Evolutionary conservation across 208 protist genomes (phyloP).

Genomic region (Trypanosoma rangeli): DNA sequence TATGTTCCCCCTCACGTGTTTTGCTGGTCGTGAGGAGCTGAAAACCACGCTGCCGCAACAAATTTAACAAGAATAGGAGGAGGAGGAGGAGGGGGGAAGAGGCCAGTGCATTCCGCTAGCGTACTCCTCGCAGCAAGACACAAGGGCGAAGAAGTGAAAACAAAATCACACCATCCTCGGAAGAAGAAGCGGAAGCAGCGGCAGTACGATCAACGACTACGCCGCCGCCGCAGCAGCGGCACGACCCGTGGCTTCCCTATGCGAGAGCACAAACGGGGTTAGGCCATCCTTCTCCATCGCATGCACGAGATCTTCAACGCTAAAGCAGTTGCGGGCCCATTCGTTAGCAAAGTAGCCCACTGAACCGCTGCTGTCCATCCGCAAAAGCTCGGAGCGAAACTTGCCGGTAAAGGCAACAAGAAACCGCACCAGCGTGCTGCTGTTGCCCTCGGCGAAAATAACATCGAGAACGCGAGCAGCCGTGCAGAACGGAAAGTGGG

Average conservation of each 20-base stretch:
- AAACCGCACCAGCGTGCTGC: slow-evolving; percentile 24
- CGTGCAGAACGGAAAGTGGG: slow-evolving; percentile 31
- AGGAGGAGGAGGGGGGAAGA: no score
- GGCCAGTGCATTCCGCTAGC: no score
- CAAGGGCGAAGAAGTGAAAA: not conserved
- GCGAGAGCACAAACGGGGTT: slow-evolving; percentile 12
- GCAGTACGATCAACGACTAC: not conserved
- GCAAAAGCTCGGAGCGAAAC: slow-evolving; percentile 6
- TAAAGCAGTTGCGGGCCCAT: slow-evolving; percentile 29
- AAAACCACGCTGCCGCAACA: not conserved
- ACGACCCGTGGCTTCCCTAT: not conserved
- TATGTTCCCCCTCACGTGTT: not conserved
- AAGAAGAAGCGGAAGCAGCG: not conserved
- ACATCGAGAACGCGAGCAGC: slow-evolving; percentile 26
- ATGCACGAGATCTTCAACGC: slow-evolving; percentile 12
- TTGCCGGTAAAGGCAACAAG: slow-evolving; percentile 21
- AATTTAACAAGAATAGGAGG: not conserved
- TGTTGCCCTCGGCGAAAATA: slow-evolving; percentile 27
- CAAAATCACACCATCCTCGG: not conserved
- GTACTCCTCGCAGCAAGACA: no score
- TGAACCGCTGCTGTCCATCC: slow-evolving; percentile 28
- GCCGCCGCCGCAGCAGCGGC: not conserved
- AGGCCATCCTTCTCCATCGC: slow-evolving; percentile 18
- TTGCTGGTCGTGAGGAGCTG: not conserved
- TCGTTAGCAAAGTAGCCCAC: slow-evolving; percentile 28